Conservation (phyloP, 1,284 basidiomycete species). For the Singerocomus rubriflavus region DNA sequence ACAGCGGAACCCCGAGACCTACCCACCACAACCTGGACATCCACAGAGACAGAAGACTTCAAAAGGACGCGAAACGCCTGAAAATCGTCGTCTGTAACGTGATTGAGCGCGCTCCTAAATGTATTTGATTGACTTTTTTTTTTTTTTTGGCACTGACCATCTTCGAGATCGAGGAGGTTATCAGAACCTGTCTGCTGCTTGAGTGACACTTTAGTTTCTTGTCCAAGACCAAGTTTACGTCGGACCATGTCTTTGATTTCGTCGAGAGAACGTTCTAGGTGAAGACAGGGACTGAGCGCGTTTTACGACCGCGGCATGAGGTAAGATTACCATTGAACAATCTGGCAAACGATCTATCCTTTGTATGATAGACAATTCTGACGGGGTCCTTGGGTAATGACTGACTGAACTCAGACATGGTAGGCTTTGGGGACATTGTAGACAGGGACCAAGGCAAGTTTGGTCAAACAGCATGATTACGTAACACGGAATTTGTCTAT, state of each 20-base stretch:
- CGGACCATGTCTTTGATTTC: conserved; percentile 55
- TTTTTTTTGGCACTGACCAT: conserved; percentile 51
- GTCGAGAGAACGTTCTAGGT: conserved; percentile 55
- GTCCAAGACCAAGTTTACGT: conserved; percentile 54
- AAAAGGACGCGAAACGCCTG: conserved; percentile 55
- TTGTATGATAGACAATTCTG: conserved; percentile 55
- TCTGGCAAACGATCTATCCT: conserved; percentile 53
- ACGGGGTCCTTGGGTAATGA: conserved; percentile 35
- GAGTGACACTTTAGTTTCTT: conserved; percentile 43
- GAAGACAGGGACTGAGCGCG: conserved; percentile 6
- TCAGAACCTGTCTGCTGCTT: conserved; percentile 56
- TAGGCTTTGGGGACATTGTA: background rate
- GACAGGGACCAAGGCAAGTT: background rate
- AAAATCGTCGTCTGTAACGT: conserved; percentile 65
- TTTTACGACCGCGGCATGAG: background rate
- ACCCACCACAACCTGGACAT: conserved; percentile 37
- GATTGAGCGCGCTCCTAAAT: conserved; percentile 6
- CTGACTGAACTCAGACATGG: conserved; percentile 39
- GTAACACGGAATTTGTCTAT: too few species aligned
- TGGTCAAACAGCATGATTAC: background rate
- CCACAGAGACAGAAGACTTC: conserved; percentile 29
- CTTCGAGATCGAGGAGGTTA: conserved; percentile 60
- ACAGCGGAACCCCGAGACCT: background rate
- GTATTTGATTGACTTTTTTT: background rate
- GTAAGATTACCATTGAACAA: conserved; percentile 57